A percentile compares a stretch with the other conserved stretches of the same genome.
phyloP scores from a whole-genome alignment of 805 yeast species.

The Candida michaelii region DNA sequence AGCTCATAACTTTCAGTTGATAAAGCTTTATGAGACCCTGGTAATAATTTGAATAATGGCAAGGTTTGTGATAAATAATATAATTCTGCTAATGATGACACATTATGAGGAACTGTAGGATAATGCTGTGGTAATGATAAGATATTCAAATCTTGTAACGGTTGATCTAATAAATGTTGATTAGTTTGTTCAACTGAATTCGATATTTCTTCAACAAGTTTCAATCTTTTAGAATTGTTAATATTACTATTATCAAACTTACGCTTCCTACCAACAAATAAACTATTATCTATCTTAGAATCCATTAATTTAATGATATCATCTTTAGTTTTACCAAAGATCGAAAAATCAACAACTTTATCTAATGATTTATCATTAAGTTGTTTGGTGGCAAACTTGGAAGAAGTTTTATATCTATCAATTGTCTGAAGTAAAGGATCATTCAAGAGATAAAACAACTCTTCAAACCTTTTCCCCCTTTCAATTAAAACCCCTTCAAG shows the following conservation, averaged over 20 bases:
- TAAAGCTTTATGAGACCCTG: slow-evolving; percentile 82
- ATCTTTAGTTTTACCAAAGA: slow-evolving; percentile 9
- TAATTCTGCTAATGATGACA: slow-evolving; percentile 74
- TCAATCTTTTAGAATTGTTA: slow-evolving; percentile 7
- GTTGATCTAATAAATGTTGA: slow-evolving; percentile 17
- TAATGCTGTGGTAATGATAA: slow-evolving; percentile 43
- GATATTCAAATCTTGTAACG: slow-evolving; percentile 33
- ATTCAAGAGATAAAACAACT: slow-evolving; percentile 16
- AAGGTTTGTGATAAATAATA: slow-evolving; percentile 85
- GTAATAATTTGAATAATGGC: slow-evolving; percentile 77
- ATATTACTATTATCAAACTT: slow-evolving; percentile 1
- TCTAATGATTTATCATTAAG: slow-evolving; percentile 8
- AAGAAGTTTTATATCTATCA: slow-evolving; percentile 8
- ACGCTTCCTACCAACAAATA: slow-evolving; percentile 6
- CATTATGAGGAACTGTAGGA: slow-evolving; percentile 40
- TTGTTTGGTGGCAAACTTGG: slow-evolving; percentile 6
- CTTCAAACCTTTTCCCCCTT: slow-evolving; percentile 17
- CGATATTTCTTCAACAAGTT: slow-evolving; percentile 16
- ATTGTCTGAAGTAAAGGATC: slow-evolving; percentile 20
- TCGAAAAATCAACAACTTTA: slow-evolving; percentile 8
- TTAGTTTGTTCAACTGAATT: slow-evolving; percentile 20
- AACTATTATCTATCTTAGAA: slow-evolving; percentile 6
- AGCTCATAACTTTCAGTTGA: slow-evolving; percentile 84
- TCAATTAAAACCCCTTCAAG: slow-evolving; percentile 5
- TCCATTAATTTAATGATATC: slow-evolving; percentile 8